These are phyloP conservation scores for Coelastrella sp. DNA, from an alignment of 139 green algal species.

Conservation along the genomic window DNA sequence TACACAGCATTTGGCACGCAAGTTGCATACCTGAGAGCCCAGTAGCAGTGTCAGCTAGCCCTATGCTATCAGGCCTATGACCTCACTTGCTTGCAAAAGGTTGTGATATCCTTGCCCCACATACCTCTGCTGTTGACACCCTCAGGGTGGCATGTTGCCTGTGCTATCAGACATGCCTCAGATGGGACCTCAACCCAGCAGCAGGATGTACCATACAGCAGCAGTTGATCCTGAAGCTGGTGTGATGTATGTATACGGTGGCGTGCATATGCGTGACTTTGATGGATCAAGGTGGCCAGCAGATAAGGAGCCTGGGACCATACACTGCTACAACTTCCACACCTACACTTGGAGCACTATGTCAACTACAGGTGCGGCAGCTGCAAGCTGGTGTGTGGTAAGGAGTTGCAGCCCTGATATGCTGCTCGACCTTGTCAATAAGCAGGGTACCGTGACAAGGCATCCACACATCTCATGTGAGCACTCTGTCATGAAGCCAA, in stretches of 20 bases:
- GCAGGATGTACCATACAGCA: slow-evolving; percentile 35
- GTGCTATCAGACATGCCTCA: slow-evolving; percentile 14
- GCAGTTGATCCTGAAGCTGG: slow-evolving; percentile 28
- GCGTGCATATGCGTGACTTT: background rate
- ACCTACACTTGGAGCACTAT: slow-evolving; percentile 44
- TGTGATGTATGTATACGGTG: slow-evolving; percentile 38
- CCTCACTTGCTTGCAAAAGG: no score
- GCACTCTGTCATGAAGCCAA: no score
- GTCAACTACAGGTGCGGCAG: slow-evolving; percentile 13
- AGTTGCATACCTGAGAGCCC: no score
- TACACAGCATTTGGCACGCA: no score
- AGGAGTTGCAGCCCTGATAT: background rate
- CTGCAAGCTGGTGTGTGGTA: background rate
- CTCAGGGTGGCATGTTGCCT: slow-evolving; percentile 21
- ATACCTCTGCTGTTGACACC: background rate
- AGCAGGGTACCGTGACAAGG: background rate
- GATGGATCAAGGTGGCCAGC: slow-evolving; percentile 5
- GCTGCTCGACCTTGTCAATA: background rate
- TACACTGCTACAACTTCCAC: slow-evolving; percentile 37
- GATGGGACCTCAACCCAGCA: slow-evolving; percentile 6
- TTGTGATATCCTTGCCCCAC: no score
- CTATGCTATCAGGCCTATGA: no score
- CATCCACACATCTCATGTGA: no score
- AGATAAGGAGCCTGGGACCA: slow-evolving; percentile 8
- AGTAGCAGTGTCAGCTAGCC: no score